A percentile compares a stretch with the other conserved stretches of the same genome.
Conservation (phyloP, 2,329 filamentous ascomycete genomes). For the Beauveria bassiana region DNA sequence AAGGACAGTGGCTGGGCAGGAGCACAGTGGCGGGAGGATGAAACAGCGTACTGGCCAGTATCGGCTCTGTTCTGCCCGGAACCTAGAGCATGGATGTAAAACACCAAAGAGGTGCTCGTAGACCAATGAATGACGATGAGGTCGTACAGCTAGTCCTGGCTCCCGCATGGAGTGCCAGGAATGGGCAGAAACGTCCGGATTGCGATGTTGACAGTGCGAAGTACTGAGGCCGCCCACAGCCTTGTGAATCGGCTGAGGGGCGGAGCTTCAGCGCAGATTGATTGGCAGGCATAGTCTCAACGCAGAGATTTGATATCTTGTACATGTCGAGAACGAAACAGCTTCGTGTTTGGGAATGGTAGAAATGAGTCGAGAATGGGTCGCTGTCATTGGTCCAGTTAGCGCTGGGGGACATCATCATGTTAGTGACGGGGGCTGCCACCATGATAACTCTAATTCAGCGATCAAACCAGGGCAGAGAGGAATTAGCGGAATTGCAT, state of each 20-base stretch:
- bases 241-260: background rate
- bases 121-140: background rate
- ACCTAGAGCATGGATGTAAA: background rate
- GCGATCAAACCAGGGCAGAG: too few species aligned
- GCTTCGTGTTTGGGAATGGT: conserved; percentile 2
- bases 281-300: background rate
- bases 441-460: too few species aligned
- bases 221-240: background rate
- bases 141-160: background rate
- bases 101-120: background rate
- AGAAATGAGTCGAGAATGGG: background rate
- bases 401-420: background rate
- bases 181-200: background rate
- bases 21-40: background rate
- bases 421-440: background rate
- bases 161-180: background rate
- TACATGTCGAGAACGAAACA: conserved; percentile 4
- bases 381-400: background rate
- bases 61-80: background rate
- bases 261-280: background rate
- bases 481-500: too few species aligned
- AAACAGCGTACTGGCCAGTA: background rate
- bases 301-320: background rate
- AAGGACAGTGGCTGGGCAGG: background rate
- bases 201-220: background rate